Conservation (phyloP, 306 rosid genomes). For the Abrus pulchellus region DNA sequence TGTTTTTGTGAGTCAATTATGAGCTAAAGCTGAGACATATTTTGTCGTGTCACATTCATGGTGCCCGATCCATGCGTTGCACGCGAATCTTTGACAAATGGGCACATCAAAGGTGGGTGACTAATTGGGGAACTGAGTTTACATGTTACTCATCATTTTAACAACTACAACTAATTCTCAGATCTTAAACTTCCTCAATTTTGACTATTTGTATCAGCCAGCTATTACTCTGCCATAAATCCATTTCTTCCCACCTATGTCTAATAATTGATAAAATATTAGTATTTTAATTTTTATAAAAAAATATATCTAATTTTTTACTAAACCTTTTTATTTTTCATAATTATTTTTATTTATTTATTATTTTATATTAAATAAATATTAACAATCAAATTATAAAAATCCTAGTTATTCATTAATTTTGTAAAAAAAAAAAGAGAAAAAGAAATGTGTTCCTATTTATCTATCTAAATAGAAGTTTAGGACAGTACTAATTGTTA, state of each 20-base stretch:
- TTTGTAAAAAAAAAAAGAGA: too few species aligned
- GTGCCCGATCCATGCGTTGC: conserved; percentile 59
- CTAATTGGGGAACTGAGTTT: conserved; percentile 46
- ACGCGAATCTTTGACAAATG: conserved; percentile 74
- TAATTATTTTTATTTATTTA: too few species aligned
- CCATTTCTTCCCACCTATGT: not conserved
- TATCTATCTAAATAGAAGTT: too few species aligned
- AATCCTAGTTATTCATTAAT: too few species aligned
- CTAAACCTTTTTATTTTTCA: too few species aligned
- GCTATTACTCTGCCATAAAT: not conserved
- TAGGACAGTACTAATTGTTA: too few species aligned
- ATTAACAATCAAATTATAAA: too few species aligned
- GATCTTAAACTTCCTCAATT: conserved; percentile 45
- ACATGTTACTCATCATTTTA: conserved; percentile 50
- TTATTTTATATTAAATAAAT: too few species aligned
- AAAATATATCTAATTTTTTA: too few species aligned
- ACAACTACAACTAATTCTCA: conserved; percentile 45
- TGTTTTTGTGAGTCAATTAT: conserved; percentile 54
- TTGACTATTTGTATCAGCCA: conserved; percentile 49
- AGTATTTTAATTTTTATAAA: too few species aligned
- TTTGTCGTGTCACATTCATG: conserved; percentile 63
- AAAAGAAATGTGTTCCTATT: too few species aligned
- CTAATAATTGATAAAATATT: too few species aligned
- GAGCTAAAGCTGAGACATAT: conserved; percentile 56
- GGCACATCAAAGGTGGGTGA: conserved; percentile 41